These are phyloP conservation scores for Mycoemilia scoparia DNA, from an alignment of 192 early-diverging fungal species.

Conservation along the genomic window DNA sequence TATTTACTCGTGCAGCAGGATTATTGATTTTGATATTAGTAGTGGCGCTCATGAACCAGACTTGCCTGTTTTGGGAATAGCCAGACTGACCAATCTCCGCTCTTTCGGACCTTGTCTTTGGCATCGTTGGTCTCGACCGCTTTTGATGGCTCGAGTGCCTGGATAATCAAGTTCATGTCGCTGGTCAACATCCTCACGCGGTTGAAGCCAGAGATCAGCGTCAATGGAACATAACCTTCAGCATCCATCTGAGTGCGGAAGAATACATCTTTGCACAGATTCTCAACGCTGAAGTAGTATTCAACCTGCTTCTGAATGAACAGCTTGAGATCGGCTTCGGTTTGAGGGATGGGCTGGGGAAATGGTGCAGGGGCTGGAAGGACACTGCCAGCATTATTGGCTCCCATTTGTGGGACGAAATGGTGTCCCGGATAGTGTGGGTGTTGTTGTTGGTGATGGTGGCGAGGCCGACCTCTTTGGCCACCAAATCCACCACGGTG, in stretches of 20 bases:
- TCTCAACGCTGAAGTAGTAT: constrained; percentile 96
- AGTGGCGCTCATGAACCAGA: too few species aligned
- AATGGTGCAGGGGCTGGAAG: constrained; percentile 13
- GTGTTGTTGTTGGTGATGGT: constrained; percentile 6
- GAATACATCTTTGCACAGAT: constrained; percentile 89
- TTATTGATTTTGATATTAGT: too few species aligned
- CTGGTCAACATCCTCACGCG: constrained; percentile 58
- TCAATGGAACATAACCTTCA: constrained; percentile 64
- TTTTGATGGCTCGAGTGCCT: constrained; percentile 29
- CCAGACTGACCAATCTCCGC: constrained; percentile 75
- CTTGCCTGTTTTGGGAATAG: constrained; percentile 52
- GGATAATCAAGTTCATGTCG: constrained; percentile 42
- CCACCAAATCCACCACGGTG: constrained; percentile 7
- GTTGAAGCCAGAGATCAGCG: constrained; percentile 71
- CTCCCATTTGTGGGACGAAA: constrained; percentile 11
- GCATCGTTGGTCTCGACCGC: constrained; percentile 40
- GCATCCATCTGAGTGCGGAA: constrained; percentile 84
- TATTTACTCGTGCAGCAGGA: too few species aligned
- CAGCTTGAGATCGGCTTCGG: constrained; percentile 15
- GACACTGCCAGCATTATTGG: constrained; percentile 13
- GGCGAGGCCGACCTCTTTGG: constrained; percentile 16
- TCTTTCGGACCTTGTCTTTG: constrained; percentile 39
- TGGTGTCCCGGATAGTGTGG: constrained; percentile 5
- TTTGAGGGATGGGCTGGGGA: constrained; percentile 17
- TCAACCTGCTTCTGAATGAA: constrained; percentile 41